Base-by-base conservation (phyloP, 1,284 basidiomycete genomes). In the Lentinula novae-zelandiae region DNA sequence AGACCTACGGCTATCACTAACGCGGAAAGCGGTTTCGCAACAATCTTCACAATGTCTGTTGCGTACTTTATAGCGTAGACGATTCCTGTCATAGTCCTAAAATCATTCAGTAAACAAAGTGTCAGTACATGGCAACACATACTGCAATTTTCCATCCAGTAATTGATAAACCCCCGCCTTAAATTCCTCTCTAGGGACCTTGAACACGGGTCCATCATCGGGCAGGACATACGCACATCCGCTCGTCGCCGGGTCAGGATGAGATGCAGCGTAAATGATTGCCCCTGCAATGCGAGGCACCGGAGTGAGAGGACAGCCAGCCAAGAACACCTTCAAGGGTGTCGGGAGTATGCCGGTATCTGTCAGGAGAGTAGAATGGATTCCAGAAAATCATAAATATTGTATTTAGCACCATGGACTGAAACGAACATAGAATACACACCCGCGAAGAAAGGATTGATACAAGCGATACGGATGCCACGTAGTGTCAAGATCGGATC, bases 361-460 rank as follows among this genome's bases (percentile, higher is more conserved):
- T 80, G 58, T 39, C 17, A 38, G 36, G 7, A 38, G 12, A 38
- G 36, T 20, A 6, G 34, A 22, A 31, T 49, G 15, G 22, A 49
- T 17, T 33, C 15, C 51, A 2, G 3, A 0, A 4, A 27, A 27
- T 27, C 27, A 27, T 27, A 4, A 27, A 27, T 27, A 4, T 27
- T 27, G 27, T 27, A 27, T 27, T 3, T 27, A 27, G 27, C 27
- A 27, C 27, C 3, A 27, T 27, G 27, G 3, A 27, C 27, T 3
- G 27, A 27, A 27, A 27, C 27, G 3, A 27, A 0, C 27, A 27
- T 27, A 27, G 0, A 4, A 27, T 34, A 65, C 71, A 54, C 57
- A 79, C 82, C 80, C 46, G 80, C 80, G 62, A 82, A 84, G 69
- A 76, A 84, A 0, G 84, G 83, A 60, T 81, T 82, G 40, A 86